Conservation (phyloP, 2,329 filamentous ascomycete species). For the Mariannaea sp. region DNA sequence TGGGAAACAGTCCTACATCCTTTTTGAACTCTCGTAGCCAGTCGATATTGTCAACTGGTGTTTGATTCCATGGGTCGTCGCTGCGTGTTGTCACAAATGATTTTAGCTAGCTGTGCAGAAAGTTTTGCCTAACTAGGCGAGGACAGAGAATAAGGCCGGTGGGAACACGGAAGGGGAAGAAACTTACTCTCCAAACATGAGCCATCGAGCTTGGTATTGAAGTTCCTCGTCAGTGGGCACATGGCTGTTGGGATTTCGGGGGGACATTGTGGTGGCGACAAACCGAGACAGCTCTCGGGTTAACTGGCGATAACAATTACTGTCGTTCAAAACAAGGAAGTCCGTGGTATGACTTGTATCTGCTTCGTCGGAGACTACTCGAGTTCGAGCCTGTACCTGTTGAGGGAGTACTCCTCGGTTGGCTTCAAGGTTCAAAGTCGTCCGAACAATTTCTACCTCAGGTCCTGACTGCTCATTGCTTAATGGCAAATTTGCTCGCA, state of each 20-base stretch:
- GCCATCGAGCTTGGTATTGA: slow-evolving; percentile 39
- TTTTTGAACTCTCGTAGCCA: slow-evolving; percentile 35
- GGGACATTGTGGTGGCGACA: slow-evolving; percentile 34
- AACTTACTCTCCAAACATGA: slow-evolving; percentile 38
- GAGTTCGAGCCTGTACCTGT: not conserved
- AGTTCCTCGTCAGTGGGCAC: slow-evolving; percentile 43
- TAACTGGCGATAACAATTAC: slow-evolving; percentile 28
- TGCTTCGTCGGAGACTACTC: not conserved
- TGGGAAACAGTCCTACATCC: slow-evolving; percentile 5
- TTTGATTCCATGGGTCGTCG: slow-evolving; percentile 49
- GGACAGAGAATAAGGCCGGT: too few species aligned
- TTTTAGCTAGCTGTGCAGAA: not conserved
- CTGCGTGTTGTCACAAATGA: not conserved
- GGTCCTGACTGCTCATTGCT: too few species aligned
- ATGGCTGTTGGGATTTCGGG: slow-evolving; percentile 31
- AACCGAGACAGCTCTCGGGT: slow-evolving; percentile 29
- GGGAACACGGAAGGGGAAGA: too few species aligned
- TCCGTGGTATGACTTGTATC: not conserved
- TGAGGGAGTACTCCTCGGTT: not conserved
- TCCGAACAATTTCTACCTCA: not conserved
- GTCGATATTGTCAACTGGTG: slow-evolving; percentile 42
- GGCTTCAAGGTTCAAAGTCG: not conserved
- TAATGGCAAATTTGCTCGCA: not conserved
- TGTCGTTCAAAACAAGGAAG: slow-evolving; percentile 23
- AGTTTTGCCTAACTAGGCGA: too few species aligned